A percentile compares a stretch with the other conserved stretches of the same genome.
These are phyloP conservation scores for Chlamydomonas incerta DNA, from an alignment of 139 green algal genomes.

Conservation along the genomic window DNA sequence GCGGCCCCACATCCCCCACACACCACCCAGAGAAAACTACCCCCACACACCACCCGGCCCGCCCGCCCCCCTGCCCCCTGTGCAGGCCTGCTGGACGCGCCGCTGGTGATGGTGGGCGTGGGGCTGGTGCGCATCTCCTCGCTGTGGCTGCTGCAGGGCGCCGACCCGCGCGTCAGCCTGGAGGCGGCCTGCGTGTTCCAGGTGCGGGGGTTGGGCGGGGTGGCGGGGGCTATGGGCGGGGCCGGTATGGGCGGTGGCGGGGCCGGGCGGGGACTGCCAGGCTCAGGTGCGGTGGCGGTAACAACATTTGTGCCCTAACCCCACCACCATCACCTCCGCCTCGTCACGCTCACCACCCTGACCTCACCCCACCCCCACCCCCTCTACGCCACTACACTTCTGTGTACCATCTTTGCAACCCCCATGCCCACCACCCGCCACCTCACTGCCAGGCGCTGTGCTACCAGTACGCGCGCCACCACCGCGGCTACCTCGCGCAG, in stretches of 20 bases:
- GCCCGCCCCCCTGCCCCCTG: background rate
- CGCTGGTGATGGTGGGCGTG: background rate
- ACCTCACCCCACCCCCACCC: no score
- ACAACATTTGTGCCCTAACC: no score
- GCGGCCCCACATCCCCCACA: no score
- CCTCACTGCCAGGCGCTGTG: background rate
- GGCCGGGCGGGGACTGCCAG: no score
- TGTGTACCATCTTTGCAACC: no score
- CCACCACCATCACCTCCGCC: no score
- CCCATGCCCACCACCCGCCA: background rate
- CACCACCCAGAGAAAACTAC: no score
- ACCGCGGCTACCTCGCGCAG: constrained; percentile 16
- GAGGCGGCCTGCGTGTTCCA: constrained; percentile 20
- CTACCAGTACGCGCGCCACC: constrained; percentile 17
- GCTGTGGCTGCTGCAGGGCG: background rate
- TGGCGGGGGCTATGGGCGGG: background rate
- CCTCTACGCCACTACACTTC: no score
- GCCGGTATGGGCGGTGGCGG: background rate
- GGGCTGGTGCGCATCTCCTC: background rate
- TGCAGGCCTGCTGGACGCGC: constrained; percentile 29
- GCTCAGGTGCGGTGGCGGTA: no score
- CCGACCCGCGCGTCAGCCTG: background rate
- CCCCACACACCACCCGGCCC: background rate
- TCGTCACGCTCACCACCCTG: no score
- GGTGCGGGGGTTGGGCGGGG: background rate